Evolutionary conservation across 441 rosid genomes (phyloP).

Genomic region (Pelargonium myrrhifolium): DNA sequence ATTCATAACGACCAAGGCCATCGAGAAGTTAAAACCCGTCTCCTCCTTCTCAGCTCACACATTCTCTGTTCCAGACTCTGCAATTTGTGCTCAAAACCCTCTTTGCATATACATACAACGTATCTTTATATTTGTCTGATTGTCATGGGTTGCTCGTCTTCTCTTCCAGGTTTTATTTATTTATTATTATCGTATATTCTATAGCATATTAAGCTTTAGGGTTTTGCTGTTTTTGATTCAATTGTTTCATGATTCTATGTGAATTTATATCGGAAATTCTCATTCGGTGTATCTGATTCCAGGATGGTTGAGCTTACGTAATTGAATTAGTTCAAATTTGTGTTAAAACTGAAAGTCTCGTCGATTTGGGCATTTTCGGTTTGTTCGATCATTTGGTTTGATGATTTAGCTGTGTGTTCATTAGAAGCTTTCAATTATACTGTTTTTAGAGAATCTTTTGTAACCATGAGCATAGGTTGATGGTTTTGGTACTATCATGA

Average conservation of each 20-base stretch:
- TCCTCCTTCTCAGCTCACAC: neutral
- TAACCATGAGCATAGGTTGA: neutral
- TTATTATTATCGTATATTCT: neutral
- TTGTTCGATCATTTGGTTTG: neutral
- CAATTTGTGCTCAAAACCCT: neutral
- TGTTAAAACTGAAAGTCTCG: neutral
- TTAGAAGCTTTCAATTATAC: constrained; percentile 14
- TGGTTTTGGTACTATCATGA: neutral
- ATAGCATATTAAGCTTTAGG: constrained; percentile 11
- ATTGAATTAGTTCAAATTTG: neutral
- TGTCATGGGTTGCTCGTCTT: constrained; percentile 80
- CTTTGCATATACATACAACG: neutral
- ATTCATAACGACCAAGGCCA: neutral
- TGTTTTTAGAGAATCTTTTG: neutral
- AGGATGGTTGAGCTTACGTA: constrained; percentile 7
- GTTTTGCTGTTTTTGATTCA: constrained; percentile 5
- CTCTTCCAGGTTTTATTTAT: constrained; percentile 48
- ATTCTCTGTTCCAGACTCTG: neutral
- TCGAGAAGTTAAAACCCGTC: neutral
- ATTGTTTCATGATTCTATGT: neutral
- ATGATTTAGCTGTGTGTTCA: constrained; percentile 13
- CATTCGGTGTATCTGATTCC: neutral
- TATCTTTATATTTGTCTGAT: neutral
- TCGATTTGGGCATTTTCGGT: constrained; percentile 1
- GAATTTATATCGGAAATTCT: neutral